phyloP scores from a whole-genome alignment of 2,329 filamentous ascomycete species.

The Ceratocystis cubensis region DNA sequence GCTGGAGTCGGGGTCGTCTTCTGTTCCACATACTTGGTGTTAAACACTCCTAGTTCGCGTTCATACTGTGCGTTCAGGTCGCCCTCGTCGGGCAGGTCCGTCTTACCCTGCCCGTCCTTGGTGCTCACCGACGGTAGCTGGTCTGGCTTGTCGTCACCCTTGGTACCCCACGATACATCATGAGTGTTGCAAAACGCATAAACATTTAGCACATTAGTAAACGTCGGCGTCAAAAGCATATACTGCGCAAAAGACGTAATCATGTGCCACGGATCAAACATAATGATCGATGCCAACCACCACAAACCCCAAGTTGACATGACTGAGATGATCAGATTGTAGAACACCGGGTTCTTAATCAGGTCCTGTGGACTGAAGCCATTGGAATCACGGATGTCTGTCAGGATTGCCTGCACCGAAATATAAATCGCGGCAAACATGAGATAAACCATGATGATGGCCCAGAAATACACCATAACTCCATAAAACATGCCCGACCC shows the following conservation, averaged over 20 bases:
- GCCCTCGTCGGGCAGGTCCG: slow-evolving; percentile 86
- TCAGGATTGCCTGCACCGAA: slow-evolving; percentile 71
- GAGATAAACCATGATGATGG: slow-evolving; percentile 85
- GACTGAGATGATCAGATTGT: slow-evolving; percentile 84
- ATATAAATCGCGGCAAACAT: slow-evolving; percentile 94
- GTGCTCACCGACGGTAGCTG: slow-evolving; percentile 78
- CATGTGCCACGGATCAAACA: slow-evolving; percentile 99
- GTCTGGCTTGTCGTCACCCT: slow-evolving; percentile 91
- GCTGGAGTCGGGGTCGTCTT: slow-evolving; percentile 45
- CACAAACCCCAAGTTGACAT: slow-evolving; percentile 88
- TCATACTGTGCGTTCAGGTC: slow-evolving; percentile 95
- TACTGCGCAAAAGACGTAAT: slow-evolving; percentile 98
- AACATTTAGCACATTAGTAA: slow-evolving; percentile 98
- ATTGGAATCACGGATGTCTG: slow-evolving; percentile 46
- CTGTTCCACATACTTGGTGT: slow-evolving; percentile 60
- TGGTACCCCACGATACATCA: slow-evolving; percentile 98
- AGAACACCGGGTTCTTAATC: slow-evolving; percentile 80
- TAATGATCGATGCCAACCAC: slow-evolving; percentile 79
- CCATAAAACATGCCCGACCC: slow-evolving; percentile 90
- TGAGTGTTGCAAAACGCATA: slow-evolving; percentile 99
- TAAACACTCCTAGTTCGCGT: slow-evolving; percentile 62
- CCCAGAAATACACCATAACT: slow-evolving; percentile 98
- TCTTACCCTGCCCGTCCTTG: slow-evolving; percentile 82
- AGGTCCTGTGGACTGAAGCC: slow-evolving; percentile 60
- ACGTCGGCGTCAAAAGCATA: slow-evolving; percentile 84